Evolutionary conservation across 1,284 basidiomycete species (phyloP).

Genomic region (Apiotrichum brassicae): DNA sequence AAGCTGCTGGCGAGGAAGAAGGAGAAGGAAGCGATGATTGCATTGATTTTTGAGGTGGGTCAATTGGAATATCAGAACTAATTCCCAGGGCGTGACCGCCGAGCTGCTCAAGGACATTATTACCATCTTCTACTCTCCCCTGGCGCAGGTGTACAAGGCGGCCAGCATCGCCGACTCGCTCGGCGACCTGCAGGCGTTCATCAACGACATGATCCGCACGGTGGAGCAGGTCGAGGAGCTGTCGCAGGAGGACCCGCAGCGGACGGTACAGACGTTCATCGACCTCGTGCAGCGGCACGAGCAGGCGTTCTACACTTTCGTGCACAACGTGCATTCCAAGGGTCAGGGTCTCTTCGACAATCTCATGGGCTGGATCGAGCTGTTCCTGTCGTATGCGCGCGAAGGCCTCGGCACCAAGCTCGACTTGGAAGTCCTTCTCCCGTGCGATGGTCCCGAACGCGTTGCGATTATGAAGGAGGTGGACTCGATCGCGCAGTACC

Average conservation of each 20-base stretch:
- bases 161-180: constrained; percentile 95
- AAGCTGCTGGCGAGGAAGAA: constrained; percentile 70
- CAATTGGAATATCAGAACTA: not conserved
- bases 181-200: constrained; percentile 84
- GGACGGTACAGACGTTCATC: constrained; percentile 89
- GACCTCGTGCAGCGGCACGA: constrained; percentile 91
- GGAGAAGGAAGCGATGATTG: constrained; percentile 89
- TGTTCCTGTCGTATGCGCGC: constrained; percentile 86
- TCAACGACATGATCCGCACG: constrained; percentile 91
- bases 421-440: constrained; percentile 79
- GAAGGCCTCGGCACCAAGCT: constrained; percentile 65
- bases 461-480: constrained; percentile 71
- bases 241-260: constrained; percentile 72
- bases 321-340: constrained; percentile 97
- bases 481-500: constrained; percentile 77
- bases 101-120: constrained; percentile 97
- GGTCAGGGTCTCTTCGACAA: constrained; percentile 89
- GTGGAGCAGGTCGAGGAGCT: constrained; percentile 86
- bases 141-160: constrained; percentile 97
- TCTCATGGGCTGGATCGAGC: constrained; percentile 95
- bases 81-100: constrained; percentile 74
- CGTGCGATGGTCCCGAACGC: constrained; percentile 68
- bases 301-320: constrained; percentile 91
- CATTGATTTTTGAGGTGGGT: constrained; percentile 84
- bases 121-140: constrained; percentile 95